Conservation (phyloP, 208 protist species). For the Acanthamoeba divionensis region DNA sequence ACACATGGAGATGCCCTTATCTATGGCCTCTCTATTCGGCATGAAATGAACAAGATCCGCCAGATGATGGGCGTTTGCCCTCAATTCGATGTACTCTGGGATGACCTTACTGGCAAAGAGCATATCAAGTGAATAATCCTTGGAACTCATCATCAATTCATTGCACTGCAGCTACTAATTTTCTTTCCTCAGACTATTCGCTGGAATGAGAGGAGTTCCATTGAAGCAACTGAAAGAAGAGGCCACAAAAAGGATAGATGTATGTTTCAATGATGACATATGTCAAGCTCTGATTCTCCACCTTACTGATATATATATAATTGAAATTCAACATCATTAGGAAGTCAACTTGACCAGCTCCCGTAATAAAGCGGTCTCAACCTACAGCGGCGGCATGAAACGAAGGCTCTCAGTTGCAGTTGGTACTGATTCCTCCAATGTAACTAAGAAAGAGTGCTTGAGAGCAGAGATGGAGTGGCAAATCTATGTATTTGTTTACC, state of each 20-base stretch:
- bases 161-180: too few relatives aligned
- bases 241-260: too few relatives aligned
- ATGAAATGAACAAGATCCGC: conserved; percentile 78
- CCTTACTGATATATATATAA: too few relatives aligned
- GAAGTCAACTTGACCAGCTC: conserved; percentile 19
- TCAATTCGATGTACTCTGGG: conserved; percentile 91
- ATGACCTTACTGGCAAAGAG: conserved; percentile 90
- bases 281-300: too few relatives aligned
- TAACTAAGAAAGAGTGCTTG: too few relatives aligned
- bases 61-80: conserved; percentile 92
- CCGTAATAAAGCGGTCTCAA: background rate
- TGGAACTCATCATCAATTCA: conserved; percentile 79
- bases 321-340: too few relatives aligned
- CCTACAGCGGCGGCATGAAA: conserved; percentile 50
- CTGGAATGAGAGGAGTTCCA: conserved; percentile 27
- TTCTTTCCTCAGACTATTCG: background rate
- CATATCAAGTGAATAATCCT: conserved; percentile 86
- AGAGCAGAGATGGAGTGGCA: conserved; percentile 69
- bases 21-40: conserved; percentile 66
- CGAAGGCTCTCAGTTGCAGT: conserved; percentile 50
- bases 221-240: too few relatives aligned
- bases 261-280: too few relatives aligned
- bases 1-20: conserved; percentile 78
- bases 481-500: conserved; percentile 50
- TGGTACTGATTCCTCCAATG: background rate